Evolutionary conservation across 139 green algal species (phyloP).

Genomic region (Raphidocelis subcapitata): DNA sequence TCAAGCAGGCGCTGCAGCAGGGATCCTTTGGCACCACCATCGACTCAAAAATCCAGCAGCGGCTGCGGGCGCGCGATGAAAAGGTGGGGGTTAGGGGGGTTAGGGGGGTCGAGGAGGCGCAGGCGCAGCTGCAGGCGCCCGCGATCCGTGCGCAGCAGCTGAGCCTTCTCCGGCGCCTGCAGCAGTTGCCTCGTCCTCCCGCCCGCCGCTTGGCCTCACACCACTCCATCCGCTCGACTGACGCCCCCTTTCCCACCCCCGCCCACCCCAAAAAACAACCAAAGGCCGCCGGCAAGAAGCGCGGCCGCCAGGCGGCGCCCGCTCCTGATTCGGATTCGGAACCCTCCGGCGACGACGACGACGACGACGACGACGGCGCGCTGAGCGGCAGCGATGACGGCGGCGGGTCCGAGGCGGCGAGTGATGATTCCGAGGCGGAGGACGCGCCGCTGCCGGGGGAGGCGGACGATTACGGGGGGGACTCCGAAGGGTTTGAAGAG

Average conservation of each 20-base stretch:
- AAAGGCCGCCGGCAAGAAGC: background rate
- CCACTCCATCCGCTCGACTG: too few species aligned
- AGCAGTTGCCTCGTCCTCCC: background rate
- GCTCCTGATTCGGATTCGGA: background rate
- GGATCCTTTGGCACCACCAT: constrained; percentile 48
- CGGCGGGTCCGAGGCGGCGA: constrained; percentile 25
- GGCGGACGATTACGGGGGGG: constrained; percentile 22
- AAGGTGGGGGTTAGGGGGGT: constrained; percentile 1
- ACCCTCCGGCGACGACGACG: too few species aligned
- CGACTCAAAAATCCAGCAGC: constrained; percentile 61
- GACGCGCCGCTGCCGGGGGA: constrained; percentile 2
- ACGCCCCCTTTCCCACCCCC: background rate
- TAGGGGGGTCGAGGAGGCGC: background rate
- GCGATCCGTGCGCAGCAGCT: background rate
- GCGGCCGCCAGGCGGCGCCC: constrained; percentile 16
- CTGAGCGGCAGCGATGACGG: constrained; percentile 30
- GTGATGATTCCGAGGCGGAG: constrained; percentile 24
- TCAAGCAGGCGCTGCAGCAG: constrained; percentile 49
- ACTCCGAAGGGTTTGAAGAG: constrained; percentile 23
- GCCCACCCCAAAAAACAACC: too few species aligned
- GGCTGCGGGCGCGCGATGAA: constrained; percentile 23
- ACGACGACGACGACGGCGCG: background rate
- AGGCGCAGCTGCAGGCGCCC: background rate
- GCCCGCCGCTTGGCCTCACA: background rate
- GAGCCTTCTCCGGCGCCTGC: background rate